A percentile compares a stretch with the other conserved stretches of the same genome.
Conservation (phyloP, 1,139 yeast species). For the Suhomyces taliae region DNA sequence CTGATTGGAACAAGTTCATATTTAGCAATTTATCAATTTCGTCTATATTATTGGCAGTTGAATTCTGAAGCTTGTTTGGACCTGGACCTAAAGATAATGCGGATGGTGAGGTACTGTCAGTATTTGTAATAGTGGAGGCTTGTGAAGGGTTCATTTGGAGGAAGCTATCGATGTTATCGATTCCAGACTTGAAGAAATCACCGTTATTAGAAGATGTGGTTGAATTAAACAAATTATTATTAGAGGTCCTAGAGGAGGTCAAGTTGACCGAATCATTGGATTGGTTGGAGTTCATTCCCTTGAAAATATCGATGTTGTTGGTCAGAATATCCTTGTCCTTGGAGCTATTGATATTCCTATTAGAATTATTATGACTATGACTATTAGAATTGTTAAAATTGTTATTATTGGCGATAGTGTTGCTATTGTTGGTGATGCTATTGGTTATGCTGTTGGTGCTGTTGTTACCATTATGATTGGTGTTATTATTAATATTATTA, state of each 20-base stretch:
- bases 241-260: no score
- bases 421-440: constrained; percentile 23
- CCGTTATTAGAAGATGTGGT: neutral
- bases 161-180: constrained; percentile 11
- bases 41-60: constrained; percentile 23
- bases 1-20: constrained; percentile 41
- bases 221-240: no score
- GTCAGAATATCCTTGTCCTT: constrained; percentile 25
- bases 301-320: constrained; percentile 25
- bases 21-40: constrained; percentile 44
- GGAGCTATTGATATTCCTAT: no score
- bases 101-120: constrained; percentile 7
- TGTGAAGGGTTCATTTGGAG: constrained; percentile 7
- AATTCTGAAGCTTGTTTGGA: neutral
- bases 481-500: neutral
- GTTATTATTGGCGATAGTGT: constrained; percentile 22
- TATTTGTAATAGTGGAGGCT: constrained; percentile 4
- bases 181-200: constrained; percentile 1
- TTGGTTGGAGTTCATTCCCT: constrained; percentile 14
- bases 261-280: neutral
- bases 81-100: constrained; percentile 3
- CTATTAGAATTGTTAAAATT: neutral
- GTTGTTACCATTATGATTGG: neutral
- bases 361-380: no score
- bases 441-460: constrained; percentile 17